These are phyloP conservation scores for Sporisorium exsertum DNA, from an alignment of 1,284 basidiomycete species.

Conservation along the genomic window DNA sequence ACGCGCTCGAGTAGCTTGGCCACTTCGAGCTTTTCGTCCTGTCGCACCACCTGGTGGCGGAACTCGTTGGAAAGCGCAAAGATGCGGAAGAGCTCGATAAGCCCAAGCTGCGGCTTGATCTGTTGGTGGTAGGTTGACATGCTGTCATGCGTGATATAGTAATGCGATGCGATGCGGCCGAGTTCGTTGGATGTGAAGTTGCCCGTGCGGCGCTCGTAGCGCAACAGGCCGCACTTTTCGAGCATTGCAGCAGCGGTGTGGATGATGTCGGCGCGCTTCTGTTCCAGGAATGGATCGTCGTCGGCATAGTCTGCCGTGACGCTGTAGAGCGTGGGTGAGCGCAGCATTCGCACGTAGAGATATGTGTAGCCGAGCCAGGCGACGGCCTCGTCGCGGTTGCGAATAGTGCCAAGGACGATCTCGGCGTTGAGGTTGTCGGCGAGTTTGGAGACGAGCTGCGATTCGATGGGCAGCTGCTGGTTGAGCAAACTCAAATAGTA, in stretches of 20 bases:
- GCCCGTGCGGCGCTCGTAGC: conserved; percentile 90
- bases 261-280: conserved; percentile 91
- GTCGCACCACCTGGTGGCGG: conserved; percentile 82
- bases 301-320: conserved; percentile 91
- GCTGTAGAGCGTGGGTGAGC: conserved; percentile 87
- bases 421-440: conserved; percentile 98
- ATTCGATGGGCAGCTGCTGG: conserved; percentile 82
- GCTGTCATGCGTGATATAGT: conserved; percentile 94
- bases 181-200: conserved; percentile 77
- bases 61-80: conserved; percentile 98
- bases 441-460: conserved; percentile 90
- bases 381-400: conserved; percentile 93
- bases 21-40: conserved; percentile 76
- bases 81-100: conserved; percentile 92
- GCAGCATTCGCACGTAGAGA: conserved; percentile 92
- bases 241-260: conserved; percentile 93
- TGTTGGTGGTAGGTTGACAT: conserved; percentile 98
- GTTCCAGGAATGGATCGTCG: conserved; percentile 83
- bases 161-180: conserved; percentile 94
- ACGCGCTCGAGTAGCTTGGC: conserved; percentile 93
- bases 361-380: conserved; percentile 78
- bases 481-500: conserved; percentile 77
- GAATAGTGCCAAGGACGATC: conserved; percentile 92
- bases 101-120: conserved; percentile 85
- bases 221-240: conserved; percentile 92